Base-by-base conservation (phyloP, 2,329 filamentous ascomycete genomes). In the Xylariaceae sp. region DNA sequence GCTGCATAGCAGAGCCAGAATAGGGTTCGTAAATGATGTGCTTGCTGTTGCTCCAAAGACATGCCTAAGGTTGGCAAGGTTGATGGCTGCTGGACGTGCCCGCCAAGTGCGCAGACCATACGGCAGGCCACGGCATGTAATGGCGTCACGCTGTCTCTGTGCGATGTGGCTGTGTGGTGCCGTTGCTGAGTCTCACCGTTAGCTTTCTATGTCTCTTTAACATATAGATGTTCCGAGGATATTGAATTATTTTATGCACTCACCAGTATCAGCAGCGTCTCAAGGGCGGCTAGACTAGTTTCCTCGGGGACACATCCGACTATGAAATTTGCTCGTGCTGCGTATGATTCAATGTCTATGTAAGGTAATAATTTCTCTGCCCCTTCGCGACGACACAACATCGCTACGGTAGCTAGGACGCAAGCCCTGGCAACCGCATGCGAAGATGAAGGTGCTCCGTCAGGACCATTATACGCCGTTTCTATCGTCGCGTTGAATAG, bases 41-140 rank as follows among this genome's bases (percentile, higher is more conserved):
- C 16, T 48, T 48, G 14, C n/a, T 17, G 39, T 18, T 22, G 31
- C 12, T 7, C 47, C 28, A 14, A 36, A 6, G 47, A 36, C 22
- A 48, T 36, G 6, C 28, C 40, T 7, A 28, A 22, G 13, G 17
- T n/a, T 31, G 12, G 22, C 22, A 19, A 2, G 31, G 19, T 28
- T 19, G 22, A 31, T 6, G 12, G 40, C 14, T 43, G 39, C 28
- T 48, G 42, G 2, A 31, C 33, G 16, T 48, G 47, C 12, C 47
- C 47, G 11, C 47, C 47, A 6, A 48, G 40, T 14, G 47, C 47
- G 40, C 47, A 48, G 16, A 48, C 47, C 40, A 48, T 43, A 19
- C 39, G 47, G n/a, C 47, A 48, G 5, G 47, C 47, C 17, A 48
- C 28, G 2, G 47, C 47, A 18, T 48, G 47, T 12, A 48, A 38